These are phyloP conservation scores for Chrysosporium keratinophilum DNA, from an alignment of 2,329 filamentous ascomycete genomes.

Conservation along the genomic window DNA sequence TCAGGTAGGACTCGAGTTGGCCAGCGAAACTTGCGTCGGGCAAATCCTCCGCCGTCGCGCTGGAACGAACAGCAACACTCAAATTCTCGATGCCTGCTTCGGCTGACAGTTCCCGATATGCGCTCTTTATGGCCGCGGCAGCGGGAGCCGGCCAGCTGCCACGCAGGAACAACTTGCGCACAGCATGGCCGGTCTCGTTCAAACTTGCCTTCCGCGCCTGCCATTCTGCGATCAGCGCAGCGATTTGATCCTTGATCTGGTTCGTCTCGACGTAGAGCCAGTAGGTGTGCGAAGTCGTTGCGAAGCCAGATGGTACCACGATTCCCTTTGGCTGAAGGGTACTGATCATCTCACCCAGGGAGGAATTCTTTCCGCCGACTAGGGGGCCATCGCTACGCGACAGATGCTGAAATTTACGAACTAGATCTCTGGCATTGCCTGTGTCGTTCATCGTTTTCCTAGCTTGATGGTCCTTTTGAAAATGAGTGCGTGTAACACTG, in stretches of 20 bases:
- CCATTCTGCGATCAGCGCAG: not conserved
- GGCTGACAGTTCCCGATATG: conserved; percentile 1
- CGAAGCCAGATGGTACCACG: not conserved
- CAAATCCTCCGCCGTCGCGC: conserved; percentile 33
- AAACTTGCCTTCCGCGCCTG: not conserved
- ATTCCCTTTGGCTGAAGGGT: not conserved
- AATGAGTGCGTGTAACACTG: too few relatives aligned
- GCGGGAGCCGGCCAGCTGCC: not conserved
- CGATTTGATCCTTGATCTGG: not conserved
- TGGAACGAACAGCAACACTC: conserved; percentile 31
- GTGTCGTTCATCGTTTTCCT: too few relatives aligned
- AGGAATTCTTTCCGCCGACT: conserved; percentile 3
- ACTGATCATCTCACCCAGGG: conserved; percentile 3
- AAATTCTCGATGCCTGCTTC: not conserved
- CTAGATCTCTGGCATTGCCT: not conserved
- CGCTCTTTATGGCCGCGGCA: not conserved
- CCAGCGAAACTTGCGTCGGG: conserved; percentile 34
- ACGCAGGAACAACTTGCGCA: conserved; percentile 1
- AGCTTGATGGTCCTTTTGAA: too few relatives aligned
- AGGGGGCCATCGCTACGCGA: not conserved
- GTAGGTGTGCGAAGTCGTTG: conserved; percentile 1
- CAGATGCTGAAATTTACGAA: not conserved
- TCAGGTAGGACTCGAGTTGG: conserved; percentile 32
- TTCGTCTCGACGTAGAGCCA: not conserved
- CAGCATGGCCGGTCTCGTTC: not conserved